Percentiles rank a stretch among this genome's conserved stretches.
Conservation (phyloP, 371 early-diverging fungal species). For the Funneliformis caledonium region DNA sequence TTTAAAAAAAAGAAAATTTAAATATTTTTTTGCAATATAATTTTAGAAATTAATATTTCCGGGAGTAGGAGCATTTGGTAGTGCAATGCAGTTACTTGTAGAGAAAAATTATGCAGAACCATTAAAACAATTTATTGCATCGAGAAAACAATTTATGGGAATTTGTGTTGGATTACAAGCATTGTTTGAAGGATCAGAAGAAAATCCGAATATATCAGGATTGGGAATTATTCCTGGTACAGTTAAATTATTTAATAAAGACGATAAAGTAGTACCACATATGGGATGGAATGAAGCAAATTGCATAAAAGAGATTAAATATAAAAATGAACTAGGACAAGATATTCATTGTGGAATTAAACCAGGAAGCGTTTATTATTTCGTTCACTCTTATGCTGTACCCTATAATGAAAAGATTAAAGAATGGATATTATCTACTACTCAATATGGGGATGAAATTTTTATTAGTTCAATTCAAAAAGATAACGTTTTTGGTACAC, state of each 20-base stretch:
- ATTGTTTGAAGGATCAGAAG: conserved; percentile 92
- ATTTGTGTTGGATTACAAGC: conserved; percentile 98
- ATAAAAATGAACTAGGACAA: conserved; percentile 36
- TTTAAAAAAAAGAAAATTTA: background rate
- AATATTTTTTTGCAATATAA: background rate
- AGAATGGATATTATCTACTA: conserved; percentile 76
- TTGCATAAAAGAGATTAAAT: conserved; percentile 48
- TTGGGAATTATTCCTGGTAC: conserved; percentile 83
- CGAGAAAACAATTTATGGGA: conserved; percentile 92
- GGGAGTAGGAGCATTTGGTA: conserved; percentile 96
- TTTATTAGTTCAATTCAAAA: conserved; percentile 84
- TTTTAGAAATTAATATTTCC: conserved; percentile 94
- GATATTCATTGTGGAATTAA: conserved; percentile 52
- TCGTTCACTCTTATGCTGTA: conserved; percentile 95
- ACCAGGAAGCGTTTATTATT: conserved; percentile 78
- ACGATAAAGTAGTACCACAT: conserved; percentile 87
- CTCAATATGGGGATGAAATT: conserved; percentile 85
- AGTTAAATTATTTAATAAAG: conserved; percentile 69
- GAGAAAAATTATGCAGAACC: conserved; percentile 79
- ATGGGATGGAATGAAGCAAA: conserved; percentile 93
- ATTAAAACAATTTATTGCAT: conserved; percentile 79
- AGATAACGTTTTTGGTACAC: conserved; percentile 92
- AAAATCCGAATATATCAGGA: conserved; percentile 80
- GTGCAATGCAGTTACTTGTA: conserved; percentile 83
- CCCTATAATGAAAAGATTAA: conserved; percentile 61